Evolutionary conservation across 1,139 yeast species (phyloP).

Genomic region (Geotrichum phurueaensis): DNA sequence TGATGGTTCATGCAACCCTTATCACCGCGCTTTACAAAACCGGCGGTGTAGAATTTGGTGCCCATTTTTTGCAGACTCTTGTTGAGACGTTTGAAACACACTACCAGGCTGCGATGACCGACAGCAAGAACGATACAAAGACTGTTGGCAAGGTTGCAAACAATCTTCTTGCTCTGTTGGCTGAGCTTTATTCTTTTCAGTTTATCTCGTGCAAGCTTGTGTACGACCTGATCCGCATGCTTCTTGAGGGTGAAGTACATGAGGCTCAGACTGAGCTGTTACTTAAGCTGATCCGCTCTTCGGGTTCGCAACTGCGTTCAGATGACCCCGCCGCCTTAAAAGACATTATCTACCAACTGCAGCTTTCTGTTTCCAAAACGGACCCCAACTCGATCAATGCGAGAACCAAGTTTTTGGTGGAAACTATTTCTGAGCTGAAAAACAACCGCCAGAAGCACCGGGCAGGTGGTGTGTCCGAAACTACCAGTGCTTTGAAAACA

Average conservation of each 20-base stretch:
- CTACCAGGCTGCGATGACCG: slow-evolving; percentile 22
- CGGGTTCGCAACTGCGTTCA: slow-evolving; percentile 79
- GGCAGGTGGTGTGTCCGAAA: slow-evolving; percentile 40
- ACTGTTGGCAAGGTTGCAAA: slow-evolving; percentile 51
- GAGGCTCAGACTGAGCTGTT: slow-evolving; percentile 75
- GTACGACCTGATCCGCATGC: slow-evolving; percentile 63
- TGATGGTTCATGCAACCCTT: slow-evolving; percentile 73
- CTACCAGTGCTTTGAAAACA: slow-evolving; percentile 44
- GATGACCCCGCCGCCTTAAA: slow-evolving; percentile 87
- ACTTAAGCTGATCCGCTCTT: slow-evolving; percentile 60
- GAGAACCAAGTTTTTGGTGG: slow-evolving; percentile 77
- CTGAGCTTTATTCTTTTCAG: slow-evolving; percentile 73
- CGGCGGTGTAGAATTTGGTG: slow-evolving; percentile 89
- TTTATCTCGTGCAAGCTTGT: slow-evolving; percentile 65
- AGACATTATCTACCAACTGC: slow-evolving; percentile 61
- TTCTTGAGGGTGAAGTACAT: slow-evolving; percentile 48
- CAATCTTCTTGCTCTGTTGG: slow-evolving; percentile 66
- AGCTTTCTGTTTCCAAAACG: slow-evolving; percentile 42
- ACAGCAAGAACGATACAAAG: slow-evolving; percentile 6
- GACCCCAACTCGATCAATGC: slow-evolving; percentile 43
- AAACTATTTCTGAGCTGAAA: slow-evolving; percentile 76
- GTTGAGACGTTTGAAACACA: slow-evolving; percentile 56
- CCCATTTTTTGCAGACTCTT: slow-evolving; percentile 69
- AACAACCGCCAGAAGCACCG: slow-evolving; percentile 65
- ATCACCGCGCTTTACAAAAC: slow-evolving; percentile 65